Conservation (phyloP, 768 basidiomycete genomes). For the Suillus brevipes region DNA sequence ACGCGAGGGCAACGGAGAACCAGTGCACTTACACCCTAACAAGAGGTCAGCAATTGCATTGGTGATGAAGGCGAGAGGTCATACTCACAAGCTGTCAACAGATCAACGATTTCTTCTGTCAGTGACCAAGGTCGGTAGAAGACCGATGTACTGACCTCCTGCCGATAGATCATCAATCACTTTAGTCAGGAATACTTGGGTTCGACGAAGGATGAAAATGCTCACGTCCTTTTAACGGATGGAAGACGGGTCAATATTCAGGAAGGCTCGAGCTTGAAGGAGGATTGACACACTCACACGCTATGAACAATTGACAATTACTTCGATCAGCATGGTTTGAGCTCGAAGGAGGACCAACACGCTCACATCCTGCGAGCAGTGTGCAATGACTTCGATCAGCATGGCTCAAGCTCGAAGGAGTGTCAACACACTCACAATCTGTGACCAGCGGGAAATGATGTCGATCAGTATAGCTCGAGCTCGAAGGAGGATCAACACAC, state of each 20-base stretch:
- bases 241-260: not conserved
- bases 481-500: not conserved
- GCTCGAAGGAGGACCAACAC: not conserved
- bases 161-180: not conserved
- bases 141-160: not conserved
- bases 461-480: not conserved
- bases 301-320: not conserved
- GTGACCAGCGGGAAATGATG: not conserved
- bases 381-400: not conserved
- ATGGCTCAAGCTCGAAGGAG: not conserved
- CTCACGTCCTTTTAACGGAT: too few species aligned
- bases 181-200: not conserved
- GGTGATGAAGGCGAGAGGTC: not conserved
- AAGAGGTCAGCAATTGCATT: not conserved
- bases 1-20: too few species aligned
- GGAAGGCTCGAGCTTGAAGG: not conserved
- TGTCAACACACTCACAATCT: not conserved
- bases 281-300: not conserved
- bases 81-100: not conserved
- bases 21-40: not conserved
- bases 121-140: not conserved
- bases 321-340: not conserved
- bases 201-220: too few species aligned
- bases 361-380: too few species aligned
- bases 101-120: not conserved